Base-by-base conservation (phyloP, 2,329 filamentous ascomycete species). In the Laburnicola sp. region DNA sequence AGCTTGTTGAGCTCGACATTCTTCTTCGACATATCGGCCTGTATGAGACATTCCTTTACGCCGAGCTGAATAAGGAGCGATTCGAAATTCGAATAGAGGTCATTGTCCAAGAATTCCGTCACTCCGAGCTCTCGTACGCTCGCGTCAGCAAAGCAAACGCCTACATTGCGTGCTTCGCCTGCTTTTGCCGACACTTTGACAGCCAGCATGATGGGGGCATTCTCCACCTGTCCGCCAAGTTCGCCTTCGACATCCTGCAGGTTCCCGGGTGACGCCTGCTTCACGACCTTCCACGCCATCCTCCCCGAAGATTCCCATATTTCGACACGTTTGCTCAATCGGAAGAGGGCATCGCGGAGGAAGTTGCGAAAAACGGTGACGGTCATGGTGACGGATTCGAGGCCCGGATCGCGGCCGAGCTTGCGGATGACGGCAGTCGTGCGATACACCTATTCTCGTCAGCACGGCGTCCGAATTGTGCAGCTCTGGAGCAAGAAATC, bases 41-140 rank as follows among this genome's bases (percentile, higher is more conserved):
- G 88, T n/a, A 99, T 75, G 27, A 99, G 76, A 65, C 92, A 97
- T 72, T 99, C 94, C 69, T 91, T 94, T 16, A 97, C 91, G 4
- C 94, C 94, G 2, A 99, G 84, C 70, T 99, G 95, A 60, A 99
- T 99, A 45, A 99, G 83, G 16, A 99, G 81, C 2, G 92, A 91
- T 75, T 99, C 94, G 60, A 99, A 95, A 72, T 99, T 99, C 45
- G 93, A 97, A 76, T 95, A 99, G 7, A 97, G 80, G 69, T 99
- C 94, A 68, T 97, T 99, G 79, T 99, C 94, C n/a, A 96, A 83
- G 60, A 99, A 99, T 70, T 99, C 95, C 78, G 90, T 96, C 47
- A 99, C 91, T 6, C 94, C 94, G 2, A 99, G 82, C 76, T 99
- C 94, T 45, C 94, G 83, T 25, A 97, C 93, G 60, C 91, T 97